These are phyloP conservation scores for Lactuca saligna DNA, from an alignment of 129 eudicot species.

Conservation along the genomic window DNA sequence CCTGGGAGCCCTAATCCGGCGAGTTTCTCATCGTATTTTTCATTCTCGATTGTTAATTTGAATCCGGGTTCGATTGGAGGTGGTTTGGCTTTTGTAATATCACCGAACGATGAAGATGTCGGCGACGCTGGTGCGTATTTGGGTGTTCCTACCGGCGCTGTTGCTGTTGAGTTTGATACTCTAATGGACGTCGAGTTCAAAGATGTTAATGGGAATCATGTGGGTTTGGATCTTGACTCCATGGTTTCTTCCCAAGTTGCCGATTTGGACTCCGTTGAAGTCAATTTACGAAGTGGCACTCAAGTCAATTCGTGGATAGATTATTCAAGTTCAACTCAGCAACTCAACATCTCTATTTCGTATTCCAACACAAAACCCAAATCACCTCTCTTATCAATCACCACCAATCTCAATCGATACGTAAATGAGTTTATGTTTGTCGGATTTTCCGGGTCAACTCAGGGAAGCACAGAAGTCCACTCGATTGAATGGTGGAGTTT, in stretches of 20 bases:
- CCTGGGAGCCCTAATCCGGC: conserved; percentile 45
- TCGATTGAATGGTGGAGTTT: conserved; percentile 46
- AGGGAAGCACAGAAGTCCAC: conserved; percentile 43
- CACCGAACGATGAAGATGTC: conserved; percentile 56
- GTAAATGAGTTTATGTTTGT: conserved; percentile 32
- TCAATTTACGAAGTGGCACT: conserved; percentile 27
- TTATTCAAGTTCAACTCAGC: conserved; percentile 35
- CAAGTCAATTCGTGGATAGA: conserved; percentile 33
- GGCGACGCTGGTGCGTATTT: conserved; percentile 68
- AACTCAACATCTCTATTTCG: conserved; percentile 29
- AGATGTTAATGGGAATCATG: conserved; percentile 38
- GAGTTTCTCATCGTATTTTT: conserved; percentile 68
- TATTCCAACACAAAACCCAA: conserved; percentile 28
- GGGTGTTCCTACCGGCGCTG: conserved; percentile 55
- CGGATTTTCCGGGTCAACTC: conserved; percentile 42
- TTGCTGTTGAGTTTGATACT: conserved; percentile 80
- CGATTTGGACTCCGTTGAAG: conserved; percentile 17
- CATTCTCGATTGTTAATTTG: conserved; percentile 50
- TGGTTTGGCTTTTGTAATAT: conserved; percentile 72
- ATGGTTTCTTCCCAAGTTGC: conserved; percentile 22
- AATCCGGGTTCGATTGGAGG: conserved; percentile 90
- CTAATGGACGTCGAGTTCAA: conserved; percentile 30
- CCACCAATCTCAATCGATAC: conserved; percentile 11
- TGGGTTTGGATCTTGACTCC: conserved; percentile 35
- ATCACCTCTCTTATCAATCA: conserved; percentile 16